phyloP scores from a whole-genome alignment of 257 asterid genomes.

The Avicennia marina region DNA sequence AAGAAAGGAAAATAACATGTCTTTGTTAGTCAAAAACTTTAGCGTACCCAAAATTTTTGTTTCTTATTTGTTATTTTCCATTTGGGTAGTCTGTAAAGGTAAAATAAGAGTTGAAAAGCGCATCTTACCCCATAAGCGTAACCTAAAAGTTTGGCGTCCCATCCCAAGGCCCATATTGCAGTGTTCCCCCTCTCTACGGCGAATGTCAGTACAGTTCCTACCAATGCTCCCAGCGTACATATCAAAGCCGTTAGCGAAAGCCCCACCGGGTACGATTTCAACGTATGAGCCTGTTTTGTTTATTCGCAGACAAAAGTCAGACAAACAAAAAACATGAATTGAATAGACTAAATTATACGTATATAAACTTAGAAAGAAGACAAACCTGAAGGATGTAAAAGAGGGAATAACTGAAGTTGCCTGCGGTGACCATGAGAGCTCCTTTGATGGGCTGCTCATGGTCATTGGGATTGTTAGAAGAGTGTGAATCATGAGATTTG shows the following conservation, averaged over 20 bases:
- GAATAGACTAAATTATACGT: too few relatives aligned
- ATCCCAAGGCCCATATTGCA: slow-evolving; percentile 49
- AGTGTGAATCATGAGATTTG: slow-evolving; percentile 10
- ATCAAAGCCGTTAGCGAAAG: slow-evolving; percentile 35
- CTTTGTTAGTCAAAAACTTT: too few relatives aligned
- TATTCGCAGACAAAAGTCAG: not conserved
- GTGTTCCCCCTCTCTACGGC: slow-evolving; percentile 38
- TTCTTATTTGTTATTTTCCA: too few relatives aligned
- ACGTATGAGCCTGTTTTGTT: slow-evolving; percentile 31
- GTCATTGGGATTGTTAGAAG: not conserved
- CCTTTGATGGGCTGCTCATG: slow-evolving; percentile 43
- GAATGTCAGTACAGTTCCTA: slow-evolving; percentile 43
- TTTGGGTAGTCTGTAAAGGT: too few relatives aligned
- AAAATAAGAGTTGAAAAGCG: too few relatives aligned
- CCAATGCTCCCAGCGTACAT: slow-evolving; percentile 50
- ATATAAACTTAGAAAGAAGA: too few relatives aligned
- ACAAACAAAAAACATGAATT: too few relatives aligned
- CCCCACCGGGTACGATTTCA: slow-evolving; percentile 21
- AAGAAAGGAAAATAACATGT: not conserved
- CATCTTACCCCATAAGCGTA: slow-evolving; percentile 59
- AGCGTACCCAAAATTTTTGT: too few relatives aligned
- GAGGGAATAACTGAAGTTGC: slow-evolving; percentile 41
- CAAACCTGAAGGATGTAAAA: slow-evolving; percentile 73
- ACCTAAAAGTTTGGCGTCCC: slow-evolving; percentile 43
- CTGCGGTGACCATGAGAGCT: slow-evolving; percentile 43